Conservation (phyloP, 257 asterid genomes). For the Solanum virginianum region DNA sequence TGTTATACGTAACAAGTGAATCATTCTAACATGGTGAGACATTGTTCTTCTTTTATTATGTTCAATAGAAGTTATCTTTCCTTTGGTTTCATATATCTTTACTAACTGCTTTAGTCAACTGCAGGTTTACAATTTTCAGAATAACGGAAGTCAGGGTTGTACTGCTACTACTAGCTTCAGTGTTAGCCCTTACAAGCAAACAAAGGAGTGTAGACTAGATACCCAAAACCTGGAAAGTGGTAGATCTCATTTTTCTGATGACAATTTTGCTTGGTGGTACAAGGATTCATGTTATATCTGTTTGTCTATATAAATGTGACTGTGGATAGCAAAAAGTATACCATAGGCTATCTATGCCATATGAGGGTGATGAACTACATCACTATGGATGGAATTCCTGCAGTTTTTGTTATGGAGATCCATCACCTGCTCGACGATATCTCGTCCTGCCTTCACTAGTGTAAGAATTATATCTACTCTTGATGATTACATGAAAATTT, state of each 20-base stretch:
- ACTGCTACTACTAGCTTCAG: conserved; percentile 3
- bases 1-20: not conserved
- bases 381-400: conserved; percentile 98
- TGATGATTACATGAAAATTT: not conserved
- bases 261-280: conserved; percentile 26
- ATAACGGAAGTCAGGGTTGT: not conserved
- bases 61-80: not conserved
- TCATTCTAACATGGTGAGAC: conserved; percentile 26
- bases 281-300: conserved; percentile 16
- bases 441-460: conserved; percentile 83
- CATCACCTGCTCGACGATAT: conserved; percentile 57
- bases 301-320: conserved; percentile 22
- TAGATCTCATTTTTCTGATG: conserved; percentile 22
- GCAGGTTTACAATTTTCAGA: conserved; percentile 19
- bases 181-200: conserved; percentile 2
- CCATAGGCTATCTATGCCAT: conserved; percentile 93
- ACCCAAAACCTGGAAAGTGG: conserved; percentile 23
- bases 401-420: conserved; percentile 89
- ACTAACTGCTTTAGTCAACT: not conserved
- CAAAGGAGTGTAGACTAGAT: not conserved
- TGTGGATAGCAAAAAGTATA: conserved; percentile 14
- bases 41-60: not conserved
- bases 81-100: not conserved
- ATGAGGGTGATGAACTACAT: conserved; percentile 73
- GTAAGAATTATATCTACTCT: conserved; percentile 23